Percentiles rank a stretch among this genome's conserved stretches.
Evolutionary conservation across 345 rosid species (phyloP).

Genomic region (Garcia nutans): DNA sequence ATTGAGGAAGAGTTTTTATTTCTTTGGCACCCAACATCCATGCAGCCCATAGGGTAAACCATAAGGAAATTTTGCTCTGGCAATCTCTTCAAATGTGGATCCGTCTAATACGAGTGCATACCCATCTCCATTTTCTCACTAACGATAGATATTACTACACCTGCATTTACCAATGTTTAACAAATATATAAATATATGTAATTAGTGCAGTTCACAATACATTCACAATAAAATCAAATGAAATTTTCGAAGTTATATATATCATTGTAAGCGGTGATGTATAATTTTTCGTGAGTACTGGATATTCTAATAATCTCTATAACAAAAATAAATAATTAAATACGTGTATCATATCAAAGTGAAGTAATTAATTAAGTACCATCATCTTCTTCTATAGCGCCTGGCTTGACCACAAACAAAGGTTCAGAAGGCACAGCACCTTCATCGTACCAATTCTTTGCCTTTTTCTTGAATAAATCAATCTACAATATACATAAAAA

Average conservation of each 20-base stretch:
- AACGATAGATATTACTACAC: slow-evolving; percentile 79
- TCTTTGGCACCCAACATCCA: slow-evolving; percentile 92
- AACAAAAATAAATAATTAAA: no score
- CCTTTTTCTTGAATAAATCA: slow-evolving; percentile 66
- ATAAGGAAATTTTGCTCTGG: slow-evolving; percentile 89
- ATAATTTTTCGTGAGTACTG: no score
- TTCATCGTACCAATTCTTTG: slow-evolving; percentile 76
- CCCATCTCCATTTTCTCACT: slow-evolving; percentile 82
- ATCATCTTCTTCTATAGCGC: slow-evolving; percentile 82
- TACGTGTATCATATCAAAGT: background rate
- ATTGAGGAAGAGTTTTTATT: background rate
- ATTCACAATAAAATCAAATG: no score
- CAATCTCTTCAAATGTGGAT: slow-evolving; percentile 78
- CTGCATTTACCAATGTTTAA: slow-evolving; percentile 31
- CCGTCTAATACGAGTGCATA: slow-evolving; percentile 80
- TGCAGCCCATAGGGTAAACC: slow-evolving; percentile 94
- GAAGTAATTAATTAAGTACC: slow-evolving; percentile 44
- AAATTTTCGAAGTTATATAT: no score
- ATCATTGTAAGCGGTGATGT: no score
- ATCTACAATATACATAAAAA: slow-evolving; percentile 38
- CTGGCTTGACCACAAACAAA: slow-evolving; percentile 82
- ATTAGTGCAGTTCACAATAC: no score
- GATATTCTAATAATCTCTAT: no score
- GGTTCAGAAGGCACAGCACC: slow-evolving; percentile 94
- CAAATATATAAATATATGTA: no score